Base-by-base conservation (phyloP, 176 grass and related monocot genomes). In the Musa troglodytarum region DNA sequence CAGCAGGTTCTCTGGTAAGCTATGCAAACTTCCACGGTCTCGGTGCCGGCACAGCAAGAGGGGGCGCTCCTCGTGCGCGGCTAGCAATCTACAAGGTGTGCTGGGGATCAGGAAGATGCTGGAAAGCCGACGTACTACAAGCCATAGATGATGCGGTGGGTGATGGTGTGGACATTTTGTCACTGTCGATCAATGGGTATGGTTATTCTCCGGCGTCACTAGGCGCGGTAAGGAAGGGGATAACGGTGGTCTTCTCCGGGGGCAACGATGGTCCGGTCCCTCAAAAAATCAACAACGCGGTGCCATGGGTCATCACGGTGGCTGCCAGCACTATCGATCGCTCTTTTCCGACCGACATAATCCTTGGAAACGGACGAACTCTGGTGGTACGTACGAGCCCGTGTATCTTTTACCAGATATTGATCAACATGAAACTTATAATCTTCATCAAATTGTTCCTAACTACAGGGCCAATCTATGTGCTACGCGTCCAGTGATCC, bases 261-360 rank as follows among this genome's bases (percentile, higher is more conserved):
- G 85, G 87, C 2, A 93, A 93, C 73, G 82, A 83, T 19, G 87
- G 85, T 78, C 82, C 58, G 7, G 77, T 82, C 9, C 86, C 87
- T 11, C 81, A 57, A 19, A 93, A 80, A 8, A 17, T 69, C 14
- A 16, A 17, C 16, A 93, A 90, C 59, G 71, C 86, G 22, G 76
- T 85, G 26, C 91, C 91, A 65, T 93, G 91, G 91, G 74, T 90
- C 74, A 82, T 90, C 53, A 93, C 91, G 8, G 87, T 90, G 21
- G 85, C 82, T 22, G 87, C 87, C 29, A 84, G 87, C 51, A 81
- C 87, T 10, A 93, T 87, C 1, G 87, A 93, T 59, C 82, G 87
- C 49, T 79, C 77, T 9, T 93, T 93, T 49, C 71, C 34, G 57
- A 87, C 91, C 1, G 49, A 54, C 26, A 73, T 93, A 63, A 78